Base-by-base conservation (phyloP, 257 asterid species). In the Anisodus acutangulus region DNA sequence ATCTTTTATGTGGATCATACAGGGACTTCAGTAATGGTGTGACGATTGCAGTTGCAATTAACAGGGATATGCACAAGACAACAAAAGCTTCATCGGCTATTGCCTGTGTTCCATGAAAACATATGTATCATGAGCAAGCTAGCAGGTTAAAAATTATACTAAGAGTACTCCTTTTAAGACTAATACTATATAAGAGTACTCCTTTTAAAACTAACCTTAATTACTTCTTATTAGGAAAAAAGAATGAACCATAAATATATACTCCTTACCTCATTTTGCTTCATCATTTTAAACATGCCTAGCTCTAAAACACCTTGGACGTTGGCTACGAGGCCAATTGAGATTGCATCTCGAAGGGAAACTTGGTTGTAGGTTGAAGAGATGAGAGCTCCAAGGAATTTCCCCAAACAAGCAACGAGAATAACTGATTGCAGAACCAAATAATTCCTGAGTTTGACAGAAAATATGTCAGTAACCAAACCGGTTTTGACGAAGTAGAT, bases 251-350 rank as follows among this genome's bases (percentile, higher is more conserved):
- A 41, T 41, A 41, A 41, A 41, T 41, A 41, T 41, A 54, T 9
- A 39, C 54, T 35, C 8, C 62, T 22, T 78, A 89, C 91, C 88
- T 81, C 37, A 57, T 59, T 51, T 60, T 84, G 86, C 83, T 86
- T 81, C 86, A 90, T 26, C 86, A 85, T 70, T 71, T 88, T 90
- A 89, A 86, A 88, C 84, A 88, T 26, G 16, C 86, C 86, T 4
- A 90, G 86, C 70, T 90, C 90, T 17, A 87, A 67, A 62, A 87
- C 86, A 8, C 92, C 92, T 87, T 90, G 92, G 5, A 88, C 88
- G 49, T 86, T 88, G 87, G 88, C 19, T 19, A 84, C 89, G 37
- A 90, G 49, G 31, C 90, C 91, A 41, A 88, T 39, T 79, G 83
- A 87, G 57, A 81, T 6, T 2, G 92, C 90, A 66, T 90, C 92